phyloP scores from a whole-genome alignment of 352 stramenopile species.

The Phytophthora podocarpi region DNA sequence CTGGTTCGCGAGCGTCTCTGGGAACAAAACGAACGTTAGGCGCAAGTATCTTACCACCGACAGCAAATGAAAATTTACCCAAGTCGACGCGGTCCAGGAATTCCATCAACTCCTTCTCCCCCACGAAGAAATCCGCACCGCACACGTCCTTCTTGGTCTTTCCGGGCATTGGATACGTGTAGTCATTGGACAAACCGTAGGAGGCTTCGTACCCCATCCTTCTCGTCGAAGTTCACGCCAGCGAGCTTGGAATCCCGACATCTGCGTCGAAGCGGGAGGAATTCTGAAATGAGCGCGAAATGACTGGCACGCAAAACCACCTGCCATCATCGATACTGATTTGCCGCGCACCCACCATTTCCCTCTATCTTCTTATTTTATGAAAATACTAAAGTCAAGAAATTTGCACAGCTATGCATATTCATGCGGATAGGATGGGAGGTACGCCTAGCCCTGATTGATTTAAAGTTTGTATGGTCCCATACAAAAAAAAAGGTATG shows the following conservation, averaged over 20 bases:
- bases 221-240: background rate
- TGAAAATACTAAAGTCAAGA: background rate
- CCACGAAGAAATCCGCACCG: slow-evolving; percentile 12
- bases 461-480: background rate
- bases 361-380: background rate
- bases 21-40: background rate
- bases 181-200: background rate
- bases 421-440: background rate
- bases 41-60: background rate
- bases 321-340: background rate
- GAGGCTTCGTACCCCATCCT: background rate
- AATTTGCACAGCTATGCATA: background rate
- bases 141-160: slow-evolving; percentile 17
- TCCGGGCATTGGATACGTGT: slow-evolving; percentile 1
- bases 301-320: background rate
- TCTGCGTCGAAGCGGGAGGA: background rate
- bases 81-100: slow-evolving; percentile 5
- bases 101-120: slow-evolving; percentile 1
- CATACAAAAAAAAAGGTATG: background rate
- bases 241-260: background rate
- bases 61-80: background rate
- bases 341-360: no score
- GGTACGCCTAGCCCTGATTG: background rate
- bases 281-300: slow-evolving; percentile 3
- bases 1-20: background rate